Conservation (phyloP, 2,329 filamentous ascomycete species). For the Dryadomyces quercivorus region DNA sequence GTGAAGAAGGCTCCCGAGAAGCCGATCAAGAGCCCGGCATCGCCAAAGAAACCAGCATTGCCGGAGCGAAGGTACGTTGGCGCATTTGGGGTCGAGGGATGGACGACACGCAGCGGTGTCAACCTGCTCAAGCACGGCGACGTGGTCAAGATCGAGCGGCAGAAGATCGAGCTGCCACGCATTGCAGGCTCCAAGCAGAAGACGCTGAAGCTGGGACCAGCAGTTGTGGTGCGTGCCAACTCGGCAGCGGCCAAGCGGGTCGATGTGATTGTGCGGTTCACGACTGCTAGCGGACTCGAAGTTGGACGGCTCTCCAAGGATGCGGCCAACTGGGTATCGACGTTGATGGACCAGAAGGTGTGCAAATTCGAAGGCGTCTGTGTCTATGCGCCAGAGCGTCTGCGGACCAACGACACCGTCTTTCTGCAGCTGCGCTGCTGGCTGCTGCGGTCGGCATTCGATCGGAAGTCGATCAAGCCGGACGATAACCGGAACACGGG, state of each 20-base stretch:
- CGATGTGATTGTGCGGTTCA: conserved; percentile 88
- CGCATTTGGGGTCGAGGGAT: conserved; percentile 81
- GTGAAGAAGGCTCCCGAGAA: background rate
- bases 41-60: conserved; percentile 14
- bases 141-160: conserved; percentile 72
- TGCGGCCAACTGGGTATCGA: conserved; percentile 80
- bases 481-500: conserved; percentile 59
- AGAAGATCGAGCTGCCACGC: conserved; percentile 53
- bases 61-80: conserved; percentile 61
- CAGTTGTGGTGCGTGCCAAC: conserved; percentile 23
- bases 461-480: conserved; percentile 46
- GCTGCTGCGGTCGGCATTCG: conserved; percentile 63
- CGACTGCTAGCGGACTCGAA: conserved; percentile 64
- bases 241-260: conserved; percentile 51
- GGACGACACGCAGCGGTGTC: conserved; percentile 76
- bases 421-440: conserved; percentile 78
- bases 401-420: conserved; percentile 88
- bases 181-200: conserved; percentile 24
- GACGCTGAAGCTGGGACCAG: conserved; percentile 26
- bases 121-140: conserved; percentile 72
- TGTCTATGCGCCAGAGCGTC: conserved; percentile 74
- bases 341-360: conserved; percentile 78
- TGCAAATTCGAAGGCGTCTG: conserved; percentile 80
- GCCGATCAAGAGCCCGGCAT: background rate
- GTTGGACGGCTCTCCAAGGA: conserved; percentile 81